These are phyloP conservation scores for Coemansia sp. DNA, from an alignment of 192 early-diverging fungal genomes.

Conservation along the genomic window DNA sequence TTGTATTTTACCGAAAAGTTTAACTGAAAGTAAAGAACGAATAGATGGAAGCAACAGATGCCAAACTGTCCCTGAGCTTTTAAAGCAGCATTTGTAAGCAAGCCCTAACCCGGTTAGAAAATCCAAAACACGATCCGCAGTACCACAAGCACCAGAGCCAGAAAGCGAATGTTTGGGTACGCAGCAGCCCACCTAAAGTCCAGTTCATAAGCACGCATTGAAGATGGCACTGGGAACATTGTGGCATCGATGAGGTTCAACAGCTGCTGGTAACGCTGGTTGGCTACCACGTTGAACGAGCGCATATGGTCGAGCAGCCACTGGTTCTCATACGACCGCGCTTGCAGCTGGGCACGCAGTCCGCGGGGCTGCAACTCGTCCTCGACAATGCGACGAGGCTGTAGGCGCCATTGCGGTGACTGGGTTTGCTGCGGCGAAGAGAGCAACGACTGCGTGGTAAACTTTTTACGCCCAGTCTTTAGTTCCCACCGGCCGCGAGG, in stretches of 20 bases:
- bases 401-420: not conserved
- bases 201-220: constrained; percentile 20
- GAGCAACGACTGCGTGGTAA: constrained; percentile 43
- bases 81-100: not conserved
- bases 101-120: not conserved
- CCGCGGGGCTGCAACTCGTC: constrained; percentile 37
- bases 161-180: constrained; percentile 36
- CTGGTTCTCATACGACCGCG: constrained; percentile 53
- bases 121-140: constrained; percentile 17
- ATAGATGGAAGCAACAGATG: too few species aligned
- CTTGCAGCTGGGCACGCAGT: constrained; percentile 25
- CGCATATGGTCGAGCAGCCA: constrained; percentile 37
- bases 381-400: not conserved
- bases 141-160: constrained; percentile 15
- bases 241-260: constrained; percentile 11
- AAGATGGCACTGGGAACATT: constrained; percentile 15
- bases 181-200: constrained; percentile 48
- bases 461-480: constrained; percentile 46
- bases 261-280: constrained; percentile 28
- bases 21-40: not conserved
- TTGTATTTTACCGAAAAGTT: not conserved
- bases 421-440: constrained; percentile 10
- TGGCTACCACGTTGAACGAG: constrained; percentile 22
- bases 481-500: constrained; percentile 52
- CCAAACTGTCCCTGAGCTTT: too few species aligned